Percentiles rank a stretch among this genome's conserved stretches.
phyloP scores from a whole-genome alignment of 2,329 filamentous ascomycete genomes.

The Cladophialophora psammophila region DNA sequence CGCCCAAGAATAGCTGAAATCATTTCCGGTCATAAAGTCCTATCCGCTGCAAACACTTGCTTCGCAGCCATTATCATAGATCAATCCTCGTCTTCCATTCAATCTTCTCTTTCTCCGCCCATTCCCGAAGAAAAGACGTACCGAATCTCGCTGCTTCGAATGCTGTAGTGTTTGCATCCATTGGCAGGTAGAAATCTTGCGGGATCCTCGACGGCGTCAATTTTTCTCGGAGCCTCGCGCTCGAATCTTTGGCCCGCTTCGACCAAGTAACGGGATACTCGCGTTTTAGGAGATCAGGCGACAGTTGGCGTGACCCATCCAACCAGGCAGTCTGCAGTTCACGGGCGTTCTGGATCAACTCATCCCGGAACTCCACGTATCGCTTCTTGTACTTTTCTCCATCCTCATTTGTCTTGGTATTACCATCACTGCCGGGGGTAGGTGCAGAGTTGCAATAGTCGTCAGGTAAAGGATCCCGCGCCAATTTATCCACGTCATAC shows the following conservation, averaged over 20 bases:
- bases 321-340: constrained; percentile 55
- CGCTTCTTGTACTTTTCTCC: constrained; percentile 49
- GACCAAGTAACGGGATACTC: constrained; percentile 57
- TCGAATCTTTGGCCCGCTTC: constrained; percentile 48
- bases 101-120: constrained; percentile 55
- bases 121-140: constrained; percentile 54
- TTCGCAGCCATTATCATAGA: constrained; percentile 43
- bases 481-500: constrained; percentile 55
- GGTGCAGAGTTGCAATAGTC: constrained; percentile 49
- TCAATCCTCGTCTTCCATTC: constrained; percentile 53
- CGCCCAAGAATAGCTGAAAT: not conserved
- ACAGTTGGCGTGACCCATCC: constrained; percentile 51
- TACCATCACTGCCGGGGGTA: constrained; percentile 55
- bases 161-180: constrained; percentile 52
- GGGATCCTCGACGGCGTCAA: constrained; percentile 40
- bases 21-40: not conserved
- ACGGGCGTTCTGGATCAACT: constrained; percentile 51
- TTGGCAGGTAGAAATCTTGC: constrained; percentile 50
- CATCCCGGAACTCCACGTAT: constrained; percentile 50
- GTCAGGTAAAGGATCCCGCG: constrained; percentile 49
- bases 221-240: constrained; percentile 47
- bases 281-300: constrained; percentile 49
- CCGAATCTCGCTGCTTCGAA: constrained; percentile 57
- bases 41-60: not conserved
- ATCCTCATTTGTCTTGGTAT: constrained; percentile 43